Evolutionary conservation across 2,329 filamentous ascomycete species (phyloP).

Genomic region (Graphiopsis chlorocephala): DNA sequence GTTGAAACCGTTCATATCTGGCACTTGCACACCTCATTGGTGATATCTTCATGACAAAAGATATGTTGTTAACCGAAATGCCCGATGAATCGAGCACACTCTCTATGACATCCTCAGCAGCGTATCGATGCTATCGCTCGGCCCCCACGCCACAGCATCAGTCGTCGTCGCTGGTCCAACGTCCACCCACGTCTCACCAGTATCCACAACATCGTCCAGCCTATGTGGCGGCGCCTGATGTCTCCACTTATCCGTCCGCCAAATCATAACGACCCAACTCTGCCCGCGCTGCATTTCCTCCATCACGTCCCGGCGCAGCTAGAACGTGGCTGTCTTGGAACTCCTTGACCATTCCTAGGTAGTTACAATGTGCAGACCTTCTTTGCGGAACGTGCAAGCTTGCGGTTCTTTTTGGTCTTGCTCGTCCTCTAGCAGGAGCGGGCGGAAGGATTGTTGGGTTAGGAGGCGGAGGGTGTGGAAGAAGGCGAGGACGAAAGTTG

Average conservation of each 20-base stretch:
- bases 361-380: neutral
- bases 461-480: conserved; percentile 2
- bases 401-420: neutral
- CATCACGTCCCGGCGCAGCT: neutral
- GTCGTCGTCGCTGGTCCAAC: neutral
- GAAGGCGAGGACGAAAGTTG: conserved; percentile 17
- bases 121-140: no score
- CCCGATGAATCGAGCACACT: no score
- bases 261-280: neutral
- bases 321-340: neutral
- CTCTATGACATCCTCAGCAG: no score
- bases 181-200: neutral
- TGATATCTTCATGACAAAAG: no score
- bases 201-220: neutral
- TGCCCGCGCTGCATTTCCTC: neutral
- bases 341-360: neutral
- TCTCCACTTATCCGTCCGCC: neutral
- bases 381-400: neutral
- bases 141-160: neutral
- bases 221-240: neutral
- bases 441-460: neutral
- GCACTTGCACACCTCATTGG: no score
- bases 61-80: no score
- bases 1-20: no score
- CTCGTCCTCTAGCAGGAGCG: conserved; percentile 19